phyloP scores from a whole-genome alignment of 306 rosid species.

The Pachyrhizus erosus region DNA sequence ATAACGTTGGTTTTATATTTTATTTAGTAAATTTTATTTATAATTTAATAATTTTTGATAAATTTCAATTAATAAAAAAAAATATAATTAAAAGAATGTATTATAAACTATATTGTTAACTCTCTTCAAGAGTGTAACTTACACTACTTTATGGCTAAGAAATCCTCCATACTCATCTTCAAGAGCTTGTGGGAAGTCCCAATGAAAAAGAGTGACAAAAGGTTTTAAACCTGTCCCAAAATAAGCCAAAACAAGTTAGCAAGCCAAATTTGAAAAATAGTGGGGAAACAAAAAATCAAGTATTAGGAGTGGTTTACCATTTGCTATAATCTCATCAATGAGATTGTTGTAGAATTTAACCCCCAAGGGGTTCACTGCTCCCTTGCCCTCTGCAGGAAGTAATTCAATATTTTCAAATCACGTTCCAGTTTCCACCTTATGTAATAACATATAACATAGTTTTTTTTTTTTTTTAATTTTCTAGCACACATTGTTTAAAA shows the following conservation, averaged over 20 bases:
- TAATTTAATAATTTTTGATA: too few species aligned
- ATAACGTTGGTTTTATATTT: too few species aligned
- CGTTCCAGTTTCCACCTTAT: not conserved
- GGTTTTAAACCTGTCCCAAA: conserved; percentile 45
- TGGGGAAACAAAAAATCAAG: not conserved
- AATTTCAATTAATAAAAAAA: too few species aligned
- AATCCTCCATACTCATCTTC: conserved; percentile 61
- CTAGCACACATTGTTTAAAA: not conserved
- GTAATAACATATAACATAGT: not conserved
- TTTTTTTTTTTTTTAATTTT: not conserved
- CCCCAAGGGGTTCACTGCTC: conserved; percentile 43
- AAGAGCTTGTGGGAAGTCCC: conserved; percentile 63
- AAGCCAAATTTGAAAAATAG: not conserved
- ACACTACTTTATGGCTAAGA: conserved; percentile 38
- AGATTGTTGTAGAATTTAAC: conserved; percentile 60
- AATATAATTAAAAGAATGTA: too few species aligned
- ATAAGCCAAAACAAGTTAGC: conserved; percentile 4
- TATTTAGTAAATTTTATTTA: too few species aligned
- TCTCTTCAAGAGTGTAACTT: not conserved
- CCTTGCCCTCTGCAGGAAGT: conserved; percentile 48
- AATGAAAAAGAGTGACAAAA: conserved; percentile 60
- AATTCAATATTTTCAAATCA: not conserved
- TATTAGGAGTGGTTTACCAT: conserved; percentile 43
- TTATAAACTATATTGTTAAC: too few species aligned
- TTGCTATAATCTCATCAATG: conserved; percentile 53